Conservation (phyloP, 169 alveolate species). For the Cryptosporidium ubiquitum region DNA sequence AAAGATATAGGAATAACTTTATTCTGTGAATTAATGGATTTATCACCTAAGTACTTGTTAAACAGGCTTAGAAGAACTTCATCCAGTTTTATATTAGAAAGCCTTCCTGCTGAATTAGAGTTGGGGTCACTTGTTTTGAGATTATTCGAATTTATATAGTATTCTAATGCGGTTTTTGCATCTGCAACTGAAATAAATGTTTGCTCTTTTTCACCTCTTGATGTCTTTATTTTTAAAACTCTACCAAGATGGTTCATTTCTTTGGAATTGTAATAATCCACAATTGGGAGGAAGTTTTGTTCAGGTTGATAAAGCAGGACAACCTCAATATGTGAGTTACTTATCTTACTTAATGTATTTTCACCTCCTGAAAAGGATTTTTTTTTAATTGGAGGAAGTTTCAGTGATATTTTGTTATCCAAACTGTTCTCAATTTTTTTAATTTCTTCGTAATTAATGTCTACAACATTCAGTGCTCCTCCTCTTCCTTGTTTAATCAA, state of each 20-base stretch:
- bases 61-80: neutral
- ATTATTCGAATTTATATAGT: constrained; percentile 35
- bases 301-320: constrained; percentile 27
- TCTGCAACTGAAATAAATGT: constrained; percentile 5
- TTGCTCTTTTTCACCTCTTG: constrained; percentile 57
- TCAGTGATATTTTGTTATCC: neutral
- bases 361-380: neutral
- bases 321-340: constrained; percentile 2
- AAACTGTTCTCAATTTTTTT: neutral
- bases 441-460: neutral
- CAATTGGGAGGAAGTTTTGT: constrained; percentile 2
- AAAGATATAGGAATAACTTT: constrained; percentile 11
- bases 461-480: constrained; percentile 38
- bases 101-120: neutral
- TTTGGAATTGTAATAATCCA: constrained; percentile 11
- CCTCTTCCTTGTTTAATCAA: constrained; percentile 29
- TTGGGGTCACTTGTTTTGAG: constrained; percentile 15
- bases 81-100: constrained; percentile 24
- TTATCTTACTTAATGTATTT: neutral
- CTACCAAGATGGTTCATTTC: constrained; percentile 5
- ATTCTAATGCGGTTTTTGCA: constrained; percentile 23
- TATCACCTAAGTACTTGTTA: neutral
- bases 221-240: neutral
- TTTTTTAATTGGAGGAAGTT: neutral
- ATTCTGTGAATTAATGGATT: neutral